Percentiles rank a stretch among this genome's conserved stretches.
These are phyloP conservation scores for Lasiodiplodia hormozganensis DNA, from an alignment of 2,329 filamentous ascomycete species.

Conservation along the genomic window DNA sequence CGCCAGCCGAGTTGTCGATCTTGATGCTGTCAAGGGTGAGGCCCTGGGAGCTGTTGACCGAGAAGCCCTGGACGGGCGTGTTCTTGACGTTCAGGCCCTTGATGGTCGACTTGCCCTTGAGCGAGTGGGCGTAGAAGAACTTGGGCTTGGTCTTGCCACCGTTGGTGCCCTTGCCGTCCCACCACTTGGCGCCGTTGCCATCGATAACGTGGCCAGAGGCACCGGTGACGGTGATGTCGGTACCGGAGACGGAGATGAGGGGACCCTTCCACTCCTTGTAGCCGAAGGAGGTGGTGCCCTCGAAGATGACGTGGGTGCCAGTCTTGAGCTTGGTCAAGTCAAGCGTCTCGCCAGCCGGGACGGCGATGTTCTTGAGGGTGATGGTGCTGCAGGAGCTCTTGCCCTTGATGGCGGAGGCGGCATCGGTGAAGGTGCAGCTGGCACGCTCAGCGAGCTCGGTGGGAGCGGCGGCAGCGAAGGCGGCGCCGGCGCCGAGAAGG, in stretches of 20 bases:
- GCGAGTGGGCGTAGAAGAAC: constrained; percentile 30
- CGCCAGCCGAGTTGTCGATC: constrained; percentile 61
- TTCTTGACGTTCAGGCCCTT: constrained; percentile 60
- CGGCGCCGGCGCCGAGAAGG: constrained; percentile 30
- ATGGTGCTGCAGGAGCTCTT: constrained; percentile 30
- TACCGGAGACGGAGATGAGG: constrained; percentile 49
- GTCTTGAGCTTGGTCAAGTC: constrained; percentile 62
- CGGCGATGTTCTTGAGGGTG: constrained; percentile 26
- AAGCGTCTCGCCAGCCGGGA: constrained; percentile 51
- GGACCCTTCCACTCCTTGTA: constrained; percentile 49
- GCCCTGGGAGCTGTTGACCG: constrained; percentile 46
- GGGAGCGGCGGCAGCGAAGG: constrained; percentile 26
- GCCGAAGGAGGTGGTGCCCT: constrained; percentile 42
- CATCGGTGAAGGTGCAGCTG: constrained; percentile 33
- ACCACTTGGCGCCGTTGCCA: constrained; percentile 51
- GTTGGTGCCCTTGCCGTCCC: constrained; percentile 56
- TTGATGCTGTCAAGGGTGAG: constrained; percentile 55
- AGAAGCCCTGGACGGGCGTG: constrained; percentile 60
- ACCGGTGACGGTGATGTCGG: constrained; percentile 50
- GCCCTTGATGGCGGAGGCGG: constrained; percentile 29
- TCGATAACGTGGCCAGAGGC: constrained; percentile 46
- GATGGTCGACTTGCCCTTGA: constrained; percentile 40
- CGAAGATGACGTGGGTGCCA: constrained; percentile 36
- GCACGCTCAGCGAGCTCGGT: constrained; percentile 11
- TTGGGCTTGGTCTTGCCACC: constrained; percentile 47